Base-by-base conservation (phyloP, 352 stramenopile genomes). In the Globisporangium carolinianum region DNA sequence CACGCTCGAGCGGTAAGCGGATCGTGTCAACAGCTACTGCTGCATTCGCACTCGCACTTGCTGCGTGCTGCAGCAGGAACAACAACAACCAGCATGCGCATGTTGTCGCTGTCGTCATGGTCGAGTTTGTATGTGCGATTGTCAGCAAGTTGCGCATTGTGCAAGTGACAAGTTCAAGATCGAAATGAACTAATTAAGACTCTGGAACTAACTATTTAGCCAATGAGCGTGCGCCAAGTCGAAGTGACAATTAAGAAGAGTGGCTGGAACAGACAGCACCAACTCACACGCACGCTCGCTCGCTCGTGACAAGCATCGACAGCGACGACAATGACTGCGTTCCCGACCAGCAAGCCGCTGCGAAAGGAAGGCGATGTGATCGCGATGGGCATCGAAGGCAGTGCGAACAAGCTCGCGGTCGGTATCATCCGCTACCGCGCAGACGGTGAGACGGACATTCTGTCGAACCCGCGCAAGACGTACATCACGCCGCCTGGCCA, bases 391-490 rank as follows among this genome's bases (percentile, higher is more conserved):
- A 99, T 99, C 65, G 97, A 99, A 75, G 97, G 97, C 43, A 98
- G 87, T 56, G 97, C 97, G 45, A 99, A 99, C 82, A 99, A 99
- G 71, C 79, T 98, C 7, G 96, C 86, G 11, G 83, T 94, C n/a
- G 83, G 83, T 35, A 88, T 94, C 59, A 87, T 94, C 60, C 68
- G 79, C 57, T 91, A 89, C 60, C 68, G 73, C 53, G 53, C 64
- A 7, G 72, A 90, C 56, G 83, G 77, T 43, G 81, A 89, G 71
- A 96, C 77, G 51, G 86, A 87, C 51, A 99, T 99, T 61, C 74
- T 99, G 47, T 91, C 96, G 18, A 99, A 99, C 76, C 96, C 97
- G 55, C 80, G 97, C 54, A 99, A 99, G 80, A 99, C 98, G 50
- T 99, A 98, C 76, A 97, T 99, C 58, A 96, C 96, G 51, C 97